phyloP scores from a whole-genome alignment of 1,284 basidiomycete genomes.

The Microbotryum saponariae region DNA sequence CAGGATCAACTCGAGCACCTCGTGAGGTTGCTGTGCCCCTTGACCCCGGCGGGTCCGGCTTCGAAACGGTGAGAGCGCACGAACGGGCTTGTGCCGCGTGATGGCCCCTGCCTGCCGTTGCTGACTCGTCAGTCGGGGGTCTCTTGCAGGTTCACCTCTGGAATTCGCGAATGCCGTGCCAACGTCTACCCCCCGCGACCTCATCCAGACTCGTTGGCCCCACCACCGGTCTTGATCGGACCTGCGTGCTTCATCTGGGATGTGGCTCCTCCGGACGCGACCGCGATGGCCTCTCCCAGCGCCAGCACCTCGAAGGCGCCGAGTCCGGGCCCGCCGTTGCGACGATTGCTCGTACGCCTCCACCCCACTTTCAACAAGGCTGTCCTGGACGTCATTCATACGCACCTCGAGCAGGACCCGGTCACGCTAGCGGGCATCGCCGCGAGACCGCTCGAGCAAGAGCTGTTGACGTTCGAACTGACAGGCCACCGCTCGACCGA shows the following conservation, averaged over 20 bases:
- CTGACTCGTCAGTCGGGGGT: background rate
- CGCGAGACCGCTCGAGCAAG: conserved; percentile 1
- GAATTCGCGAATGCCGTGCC: conserved; percentile 39
- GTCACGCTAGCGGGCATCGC: background rate
- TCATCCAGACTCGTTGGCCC: conserved; percentile 9
- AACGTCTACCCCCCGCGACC: conserved; percentile 35
- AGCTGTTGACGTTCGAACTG: conserved; percentile 62
- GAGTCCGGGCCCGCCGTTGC: conserved; percentile 12
- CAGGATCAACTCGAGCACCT: conserved; percentile 49
- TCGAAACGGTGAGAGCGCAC: conserved; percentile 6
- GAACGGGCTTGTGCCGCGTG: background rate
- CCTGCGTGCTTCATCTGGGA: conserved; percentile 70
- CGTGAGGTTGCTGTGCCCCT: conserved; percentile 39
- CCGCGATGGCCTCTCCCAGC: conserved; percentile 32
- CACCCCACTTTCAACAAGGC: conserved; percentile 61
- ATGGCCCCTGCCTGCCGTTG: conserved; percentile 7
- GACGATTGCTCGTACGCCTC: conserved; percentile 62
- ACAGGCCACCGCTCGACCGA: conserved; percentile 74
- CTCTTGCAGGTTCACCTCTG: conserved; percentile 53
- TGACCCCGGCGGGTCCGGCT: conserved; percentile 1
- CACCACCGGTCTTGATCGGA: conserved; percentile 49
- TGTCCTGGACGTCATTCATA: conserved; percentile 46
- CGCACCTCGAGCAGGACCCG: conserved; percentile 42
- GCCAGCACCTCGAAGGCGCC: conserved; percentile 21
- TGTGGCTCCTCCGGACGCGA: background rate